phyloP scores from a whole-genome alignment of 23 red algal species.

The Gracilaria gracilis region DNA sequence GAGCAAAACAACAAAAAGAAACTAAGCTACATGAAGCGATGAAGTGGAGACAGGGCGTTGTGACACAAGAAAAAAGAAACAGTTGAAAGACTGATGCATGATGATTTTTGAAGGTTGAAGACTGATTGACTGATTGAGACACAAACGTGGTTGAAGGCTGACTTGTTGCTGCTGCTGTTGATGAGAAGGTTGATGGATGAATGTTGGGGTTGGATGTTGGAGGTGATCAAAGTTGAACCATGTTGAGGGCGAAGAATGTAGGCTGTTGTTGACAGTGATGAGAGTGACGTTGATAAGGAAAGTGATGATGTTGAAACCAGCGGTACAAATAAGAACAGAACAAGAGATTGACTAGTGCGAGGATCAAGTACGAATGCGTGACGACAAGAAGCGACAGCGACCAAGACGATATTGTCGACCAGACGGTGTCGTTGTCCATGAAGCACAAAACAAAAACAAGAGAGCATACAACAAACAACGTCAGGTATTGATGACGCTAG shows the following conservation, averaged over 20 bases:
- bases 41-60: not conserved
- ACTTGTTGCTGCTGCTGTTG: constrained; percentile 10
- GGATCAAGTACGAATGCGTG: too few species aligned
- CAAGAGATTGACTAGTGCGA: not conserved
- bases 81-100: constrained; percentile 31
- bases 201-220: constrained; percentile 2
- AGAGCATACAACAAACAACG: not conserved
- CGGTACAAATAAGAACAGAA: not conserved
- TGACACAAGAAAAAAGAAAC: constrained; percentile 6
- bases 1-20: not conserved
- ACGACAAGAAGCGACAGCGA: not conserved
- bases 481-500: constrained; percentile 66
- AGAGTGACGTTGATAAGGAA: constrained; percentile 6
- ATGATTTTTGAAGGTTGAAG: constrained; percentile 34
- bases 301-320: constrained; percentile 2
- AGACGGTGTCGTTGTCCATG: not conserved
- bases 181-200: not conserved
- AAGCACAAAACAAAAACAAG: not conserved
- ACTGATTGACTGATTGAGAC: not conserved
- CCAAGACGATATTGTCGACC: not conserved
- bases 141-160: constrained; percentile 24
- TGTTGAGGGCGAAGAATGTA: not conserved
- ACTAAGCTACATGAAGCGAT: constrained; percentile 16
- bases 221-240: not conserved
- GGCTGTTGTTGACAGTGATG: not conserved